These are phyloP conservation scores for Aspergillus bridgeri DNA, from an alignment of 495 filamentous ascomycete genomes.

Conservation along the genomic window DNA sequence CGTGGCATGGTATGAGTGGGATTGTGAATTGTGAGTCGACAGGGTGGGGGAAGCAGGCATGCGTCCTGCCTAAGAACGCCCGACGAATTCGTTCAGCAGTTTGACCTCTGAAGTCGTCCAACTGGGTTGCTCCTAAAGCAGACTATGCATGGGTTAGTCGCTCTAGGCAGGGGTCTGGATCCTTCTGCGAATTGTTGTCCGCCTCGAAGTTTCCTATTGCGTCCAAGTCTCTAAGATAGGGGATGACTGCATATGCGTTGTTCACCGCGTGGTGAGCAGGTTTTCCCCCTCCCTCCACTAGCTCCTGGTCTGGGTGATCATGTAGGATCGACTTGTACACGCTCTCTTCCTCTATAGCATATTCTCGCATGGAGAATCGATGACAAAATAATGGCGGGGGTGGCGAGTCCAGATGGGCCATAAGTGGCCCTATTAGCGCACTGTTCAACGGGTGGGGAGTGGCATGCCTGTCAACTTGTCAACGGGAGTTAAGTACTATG, in stretches of 20 bases:
- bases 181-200: not conserved
- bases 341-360: not conserved
- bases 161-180: not conserved
- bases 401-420: not conserved
- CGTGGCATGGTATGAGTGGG: not conserved
- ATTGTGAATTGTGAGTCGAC: not conserved
- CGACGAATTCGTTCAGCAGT: constrained; percentile 3
- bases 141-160: constrained; percentile 6
- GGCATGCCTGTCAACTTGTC: not conserved
- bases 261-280: not conserved
- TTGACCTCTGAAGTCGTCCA: not conserved
- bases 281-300: not conserved
- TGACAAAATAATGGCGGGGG: not conserved
- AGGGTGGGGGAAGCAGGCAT: not conserved
- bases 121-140: not conserved
- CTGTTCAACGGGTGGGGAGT: not conserved
- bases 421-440: not conserved
- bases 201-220: not conserved
- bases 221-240: not conserved
- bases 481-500: not conserved
- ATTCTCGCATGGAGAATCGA: not conserved
- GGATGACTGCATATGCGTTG: not conserved
- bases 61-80: not conserved
- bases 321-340: not conserved
- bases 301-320: not conserved